Percentiles rank a stretch among this genome's conserved stretches.
phyloP scores from a whole-genome alignment of 2,329 filamentous ascomycete genomes.

The Hortaea werneckii region DNA sequence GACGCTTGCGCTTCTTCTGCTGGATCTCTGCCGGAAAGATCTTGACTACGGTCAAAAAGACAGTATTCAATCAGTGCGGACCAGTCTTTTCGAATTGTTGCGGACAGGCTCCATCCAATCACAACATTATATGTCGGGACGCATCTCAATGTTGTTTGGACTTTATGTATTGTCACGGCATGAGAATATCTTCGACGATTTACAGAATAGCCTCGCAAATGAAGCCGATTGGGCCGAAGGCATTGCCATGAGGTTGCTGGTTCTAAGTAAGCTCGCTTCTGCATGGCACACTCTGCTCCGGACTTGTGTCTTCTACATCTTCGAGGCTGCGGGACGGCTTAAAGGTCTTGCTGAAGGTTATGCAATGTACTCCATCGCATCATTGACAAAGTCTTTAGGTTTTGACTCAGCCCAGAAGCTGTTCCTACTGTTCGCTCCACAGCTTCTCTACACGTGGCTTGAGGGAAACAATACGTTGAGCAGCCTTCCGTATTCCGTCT shows the following conservation, averaged over 20 bases:
- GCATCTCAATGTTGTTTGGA: constrained; percentile 65
- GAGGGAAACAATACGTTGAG: constrained; percentile 49
- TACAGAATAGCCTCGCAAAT: constrained; percentile 67
- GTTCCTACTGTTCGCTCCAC: constrained; percentile 76
- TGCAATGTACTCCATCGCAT: constrained; percentile 59
- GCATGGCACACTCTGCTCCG: constrained; percentile 78
- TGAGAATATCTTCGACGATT: constrained; percentile 72
- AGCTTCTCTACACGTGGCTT: constrained; percentile 87
- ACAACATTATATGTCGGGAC: constrained; percentile 63
- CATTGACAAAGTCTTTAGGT: constrained; percentile 55
- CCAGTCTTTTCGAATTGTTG: constrained; percentile 65
- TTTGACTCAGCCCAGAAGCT: constrained; percentile 59
- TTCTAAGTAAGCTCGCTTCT: constrained; percentile 67
- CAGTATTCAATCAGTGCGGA: constrained; percentile 51
- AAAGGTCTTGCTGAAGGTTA: constrained; percentile 50
- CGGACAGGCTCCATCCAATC: constrained; percentile 55
- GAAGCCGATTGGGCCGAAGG: constrained; percentile 66
- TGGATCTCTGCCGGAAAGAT: constrained; percentile 56
- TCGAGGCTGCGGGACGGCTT: constrained; percentile 75
- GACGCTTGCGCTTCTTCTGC: constrained; percentile 56
- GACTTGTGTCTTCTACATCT: constrained; percentile 84
- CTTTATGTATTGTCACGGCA: constrained; percentile 75
- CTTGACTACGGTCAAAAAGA: constrained; percentile 55
- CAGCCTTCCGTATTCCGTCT: constrained; percentile 75
- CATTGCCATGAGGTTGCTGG: constrained; percentile 71